Conservation (phyloP, 495 filamentous ascomycete species). For the Hyaloscypha finlandica region DNA sequence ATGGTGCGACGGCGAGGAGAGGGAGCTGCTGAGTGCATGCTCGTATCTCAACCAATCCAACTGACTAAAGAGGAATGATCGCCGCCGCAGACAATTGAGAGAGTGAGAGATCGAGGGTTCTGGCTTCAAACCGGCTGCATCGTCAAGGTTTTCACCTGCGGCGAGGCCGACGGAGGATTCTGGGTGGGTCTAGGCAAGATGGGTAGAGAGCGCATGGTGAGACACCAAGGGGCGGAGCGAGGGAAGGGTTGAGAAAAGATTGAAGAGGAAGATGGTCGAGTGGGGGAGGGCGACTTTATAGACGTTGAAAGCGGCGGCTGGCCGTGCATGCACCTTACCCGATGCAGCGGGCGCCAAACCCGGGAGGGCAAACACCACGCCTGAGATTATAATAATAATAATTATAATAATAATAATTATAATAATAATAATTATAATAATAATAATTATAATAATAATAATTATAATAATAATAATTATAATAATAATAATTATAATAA, state of each 20-base stretch:
- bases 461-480: no score
- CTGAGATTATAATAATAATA: no score
- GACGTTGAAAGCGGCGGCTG: no score
- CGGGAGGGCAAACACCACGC: no score
- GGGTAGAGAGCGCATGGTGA: not conserved
- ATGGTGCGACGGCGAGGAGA: not conserved
- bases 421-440: no score
- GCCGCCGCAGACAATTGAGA: not conserved
- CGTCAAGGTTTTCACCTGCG: not conserved
- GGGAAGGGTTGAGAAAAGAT: not conserved
- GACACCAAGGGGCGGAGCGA: not conserved
- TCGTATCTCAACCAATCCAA: slow-evolving; percentile 2
- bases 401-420: no score
- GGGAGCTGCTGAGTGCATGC: slow-evolving; percentile 1
- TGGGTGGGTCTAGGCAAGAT: not conserved
- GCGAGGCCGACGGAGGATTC: not conserved
- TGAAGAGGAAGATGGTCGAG: not conserved
- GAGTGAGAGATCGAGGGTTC: not conserved
- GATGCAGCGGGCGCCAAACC: not conserved
- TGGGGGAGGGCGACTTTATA: no score
- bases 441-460: no score
- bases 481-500: no score
- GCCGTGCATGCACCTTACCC: not conserved
- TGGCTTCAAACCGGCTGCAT: not conserved
- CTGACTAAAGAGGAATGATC: not conserved